A percentile compares a stretch with the other conserved stretches of the same genome.
Conservation (phyloP, 2,329 filamentous ascomycete species). For the Monilinia fructicola region DNA sequence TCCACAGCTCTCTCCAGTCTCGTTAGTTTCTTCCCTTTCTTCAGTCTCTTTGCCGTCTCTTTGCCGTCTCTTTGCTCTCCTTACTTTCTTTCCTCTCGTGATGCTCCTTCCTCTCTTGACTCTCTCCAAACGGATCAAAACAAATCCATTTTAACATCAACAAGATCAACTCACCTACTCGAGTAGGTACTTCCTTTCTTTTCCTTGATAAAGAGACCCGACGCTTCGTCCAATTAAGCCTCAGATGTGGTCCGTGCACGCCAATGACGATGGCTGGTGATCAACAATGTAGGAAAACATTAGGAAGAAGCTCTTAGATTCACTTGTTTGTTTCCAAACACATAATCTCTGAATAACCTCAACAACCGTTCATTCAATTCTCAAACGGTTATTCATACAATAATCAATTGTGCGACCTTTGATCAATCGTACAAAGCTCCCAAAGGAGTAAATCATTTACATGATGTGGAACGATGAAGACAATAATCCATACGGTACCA, state of each 20-base stretch:
- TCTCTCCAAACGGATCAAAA: no score
- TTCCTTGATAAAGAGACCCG: no score
- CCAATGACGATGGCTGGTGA: constrained; percentile 20
- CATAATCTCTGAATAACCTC: not conserved
- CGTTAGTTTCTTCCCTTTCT: no score
- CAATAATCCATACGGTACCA: constrained; percentile 92
- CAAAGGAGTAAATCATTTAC: constrained; percentile 50
- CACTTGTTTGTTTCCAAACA: not conserved
- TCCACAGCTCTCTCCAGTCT: no score
- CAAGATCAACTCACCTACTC: no score
- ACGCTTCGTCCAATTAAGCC: not conserved
- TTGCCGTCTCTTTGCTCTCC: no score
- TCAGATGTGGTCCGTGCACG: constrained; percentile 8
- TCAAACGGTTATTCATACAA: not conserved
- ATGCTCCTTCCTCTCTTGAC: no score
- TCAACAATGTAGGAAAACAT: not conserved
- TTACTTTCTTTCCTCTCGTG: no score
- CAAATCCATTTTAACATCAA: no score
- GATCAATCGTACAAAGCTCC: constrained; percentile 25
- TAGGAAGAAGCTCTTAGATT: not conserved
- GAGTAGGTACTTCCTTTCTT: no score
- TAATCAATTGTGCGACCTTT: not conserved
- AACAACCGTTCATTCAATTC: not conserved
- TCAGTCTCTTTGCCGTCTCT: no score
- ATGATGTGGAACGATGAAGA: constrained; percentile 99